Evolutionary conservation across 1,284 basidiomycete species (phyloP).

Genomic region (Sporisorium iseilematis-ciliati): DNA sequence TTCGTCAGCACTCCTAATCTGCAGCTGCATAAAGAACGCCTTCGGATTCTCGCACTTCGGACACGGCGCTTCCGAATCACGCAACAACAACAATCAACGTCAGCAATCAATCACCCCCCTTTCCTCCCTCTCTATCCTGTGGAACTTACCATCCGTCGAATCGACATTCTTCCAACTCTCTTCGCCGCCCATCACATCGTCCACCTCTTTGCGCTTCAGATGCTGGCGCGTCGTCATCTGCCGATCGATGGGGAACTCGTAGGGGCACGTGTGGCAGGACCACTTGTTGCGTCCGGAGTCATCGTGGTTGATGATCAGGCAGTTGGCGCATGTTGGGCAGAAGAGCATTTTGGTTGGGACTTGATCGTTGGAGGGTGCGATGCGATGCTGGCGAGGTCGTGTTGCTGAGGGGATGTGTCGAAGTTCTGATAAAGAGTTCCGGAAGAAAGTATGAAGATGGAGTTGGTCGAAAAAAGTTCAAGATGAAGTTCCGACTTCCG

Average conservation of each 20-base stretch:
- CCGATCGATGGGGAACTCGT: conserved; percentile 87
- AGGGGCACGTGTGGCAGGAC: conserved; percentile 93
- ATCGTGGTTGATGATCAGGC: conserved; percentile 79
- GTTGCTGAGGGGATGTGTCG: not conserved
- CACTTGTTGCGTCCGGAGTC: conserved; percentile 81
- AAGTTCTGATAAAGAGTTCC: not conserved
- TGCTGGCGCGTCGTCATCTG: conserved; percentile 74
- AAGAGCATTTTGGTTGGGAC: conserved; percentile 78
- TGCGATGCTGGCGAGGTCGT: not conserved
- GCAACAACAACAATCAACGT: not conserved
- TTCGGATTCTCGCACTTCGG: conserved; percentile 88
- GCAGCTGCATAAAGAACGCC: conserved; percentile 95
- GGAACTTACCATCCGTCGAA: conserved; percentile 75
- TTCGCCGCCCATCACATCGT: conserved; percentile 74
- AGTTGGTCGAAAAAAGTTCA: conserved; percentile 3
- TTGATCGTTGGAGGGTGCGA: not conserved
- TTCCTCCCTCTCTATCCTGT: too few species aligned
- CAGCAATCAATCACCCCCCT: not conserved
- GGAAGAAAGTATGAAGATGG: not conserved
- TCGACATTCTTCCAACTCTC: conserved; percentile 94
- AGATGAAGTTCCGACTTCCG: not conserved
- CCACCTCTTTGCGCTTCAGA: conserved; percentile 60
- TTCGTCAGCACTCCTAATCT: conserved; percentile 85
- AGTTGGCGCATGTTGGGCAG: conserved; percentile 94
- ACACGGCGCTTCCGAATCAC: conserved; percentile 72